A percentile compares a stretch with the other conserved stretches of the same genome.
phyloP scores from a whole-genome alignment of 257 asterid genomes.

The Solanum clarkiae region DNA sequence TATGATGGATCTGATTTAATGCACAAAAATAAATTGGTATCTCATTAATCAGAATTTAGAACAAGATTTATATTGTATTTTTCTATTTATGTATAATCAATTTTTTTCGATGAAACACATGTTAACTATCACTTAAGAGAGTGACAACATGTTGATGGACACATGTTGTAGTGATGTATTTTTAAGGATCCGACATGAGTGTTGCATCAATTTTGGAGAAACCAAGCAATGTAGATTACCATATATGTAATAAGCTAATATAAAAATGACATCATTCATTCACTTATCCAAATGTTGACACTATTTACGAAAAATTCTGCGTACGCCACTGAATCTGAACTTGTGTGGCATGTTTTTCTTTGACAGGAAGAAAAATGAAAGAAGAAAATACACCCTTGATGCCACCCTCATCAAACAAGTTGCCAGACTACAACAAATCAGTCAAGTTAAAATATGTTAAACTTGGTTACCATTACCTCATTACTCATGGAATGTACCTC shows the following conservation, averaged over 20 bases:
- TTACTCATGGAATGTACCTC: constrained; percentile 26
- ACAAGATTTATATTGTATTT: not conserved
- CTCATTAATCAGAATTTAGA: not conserved
- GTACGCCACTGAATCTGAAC: not conserved
- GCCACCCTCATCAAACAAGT: constrained; percentile 17
- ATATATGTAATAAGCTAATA: not conserved
- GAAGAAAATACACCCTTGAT: constrained; percentile 11
- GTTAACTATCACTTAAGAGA: not conserved
- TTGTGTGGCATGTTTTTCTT: not conserved
- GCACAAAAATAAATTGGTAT: not conserved
- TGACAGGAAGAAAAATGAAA: constrained; percentile 16
- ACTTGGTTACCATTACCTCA: constrained; percentile 26
- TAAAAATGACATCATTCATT: not conserved
- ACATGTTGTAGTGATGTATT: not conserved
- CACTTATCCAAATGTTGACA: not conserved
- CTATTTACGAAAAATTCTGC: rapidly evolving
- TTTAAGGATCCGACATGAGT: not conserved
- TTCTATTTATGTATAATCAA: not conserved
- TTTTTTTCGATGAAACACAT: not conserved
- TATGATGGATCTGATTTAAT: not conserved
- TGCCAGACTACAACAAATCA: constrained; percentile 26
- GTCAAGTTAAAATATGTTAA: constrained; percentile 25
- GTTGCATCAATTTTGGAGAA: not conserved
- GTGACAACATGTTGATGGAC: not conserved
- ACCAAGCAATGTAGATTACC: not conserved